Conservation (phyloP, 2,329 filamentous ascomycete genomes). For the Pseudogymnoascus sp. region DNA sequence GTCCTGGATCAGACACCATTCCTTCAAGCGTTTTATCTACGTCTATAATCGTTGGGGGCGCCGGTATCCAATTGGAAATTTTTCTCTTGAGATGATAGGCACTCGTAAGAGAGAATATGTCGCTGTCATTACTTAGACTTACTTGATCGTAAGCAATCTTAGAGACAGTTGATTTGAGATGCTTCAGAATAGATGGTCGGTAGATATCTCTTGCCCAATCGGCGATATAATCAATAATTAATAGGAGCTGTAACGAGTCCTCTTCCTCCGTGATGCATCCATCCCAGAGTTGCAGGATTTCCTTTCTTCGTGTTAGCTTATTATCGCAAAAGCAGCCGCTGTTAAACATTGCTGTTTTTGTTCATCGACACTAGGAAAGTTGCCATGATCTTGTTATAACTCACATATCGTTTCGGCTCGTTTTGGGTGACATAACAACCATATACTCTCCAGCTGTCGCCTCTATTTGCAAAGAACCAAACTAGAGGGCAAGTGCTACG, state of each 20-base stretch:
- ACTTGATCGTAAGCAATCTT: neutral
- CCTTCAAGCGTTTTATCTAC: neutral
- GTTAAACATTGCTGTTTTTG: no score
- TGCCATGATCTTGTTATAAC: neutral
- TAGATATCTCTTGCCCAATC: conserved; percentile 29
- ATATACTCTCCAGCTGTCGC: neutral
- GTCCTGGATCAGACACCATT: neutral
- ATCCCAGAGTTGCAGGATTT: conserved; percentile 21
- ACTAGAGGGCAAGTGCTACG: neutral
- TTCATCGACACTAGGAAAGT: neutral
- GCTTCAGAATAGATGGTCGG: conserved; percentile 13
- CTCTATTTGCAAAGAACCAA: neutral
- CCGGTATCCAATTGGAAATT: neutral
- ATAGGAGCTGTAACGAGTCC: conserved; percentile 23
- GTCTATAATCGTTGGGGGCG: neutral
- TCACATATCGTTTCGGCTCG: neutral
- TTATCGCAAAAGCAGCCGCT: neutral
- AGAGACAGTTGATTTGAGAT: neutral
- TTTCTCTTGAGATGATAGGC: neutral
- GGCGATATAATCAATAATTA: conserved; percentile 27
- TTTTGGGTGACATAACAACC: neutral
- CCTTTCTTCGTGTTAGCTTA: neutral
- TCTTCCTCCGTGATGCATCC: conserved; percentile 20
- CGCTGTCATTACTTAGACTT: neutral
- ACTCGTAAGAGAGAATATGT: neutral